Percentiles rank a stretch among this genome's conserved stretches.
Conservation (phyloP, 805 yeast genomes). For the Candida quercuum region DNA sequence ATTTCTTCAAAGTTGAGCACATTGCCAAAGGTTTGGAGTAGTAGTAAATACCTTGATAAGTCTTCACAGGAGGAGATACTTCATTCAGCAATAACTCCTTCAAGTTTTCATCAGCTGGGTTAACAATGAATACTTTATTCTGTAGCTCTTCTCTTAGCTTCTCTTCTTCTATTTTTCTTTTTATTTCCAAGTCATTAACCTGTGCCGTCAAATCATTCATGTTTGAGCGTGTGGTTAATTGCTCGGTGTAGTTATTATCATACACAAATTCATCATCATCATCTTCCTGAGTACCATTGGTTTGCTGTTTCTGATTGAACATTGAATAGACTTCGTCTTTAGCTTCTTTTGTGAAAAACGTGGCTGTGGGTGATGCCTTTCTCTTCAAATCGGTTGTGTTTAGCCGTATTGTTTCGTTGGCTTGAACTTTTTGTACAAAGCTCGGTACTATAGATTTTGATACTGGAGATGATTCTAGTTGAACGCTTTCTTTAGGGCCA, state of each 20-base stretch:
- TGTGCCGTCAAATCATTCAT: constrained; percentile 32
- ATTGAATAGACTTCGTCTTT: constrained; percentile 66
- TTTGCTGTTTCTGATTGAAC: constrained; percentile 59
- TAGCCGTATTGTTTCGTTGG: constrained; percentile 20
- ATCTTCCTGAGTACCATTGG: constrained; percentile 20
- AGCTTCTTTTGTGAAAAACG: constrained; percentile 71
- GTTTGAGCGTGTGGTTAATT: constrained; percentile 25
- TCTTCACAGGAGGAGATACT: constrained; percentile 30
- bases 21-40: constrained; percentile 29
- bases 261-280: constrained; percentile 14
- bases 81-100: constrained; percentile 33
- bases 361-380: constrained; percentile 70
- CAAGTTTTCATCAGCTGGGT: constrained; percentile 42
- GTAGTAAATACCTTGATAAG: constrained; percentile 26
- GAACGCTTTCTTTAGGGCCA: no score
- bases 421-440: not conserved
- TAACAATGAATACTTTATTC: constrained; percentile 18
- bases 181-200: constrained; percentile 5
- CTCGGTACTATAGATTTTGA: not conserved
- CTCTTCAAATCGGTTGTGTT: constrained; percentile 13
- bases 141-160: constrained; percentile 1
- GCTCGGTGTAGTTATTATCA: constrained; percentile 30
- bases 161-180: constrained; percentile 1
- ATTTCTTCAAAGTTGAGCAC: constrained; percentile 29
- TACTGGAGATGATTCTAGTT: not conserved